These are phyloP conservation scores for Leccinum insolens DNA, from an alignment of 1,284 basidiomycete genomes.

Conservation along the genomic window DNA sequence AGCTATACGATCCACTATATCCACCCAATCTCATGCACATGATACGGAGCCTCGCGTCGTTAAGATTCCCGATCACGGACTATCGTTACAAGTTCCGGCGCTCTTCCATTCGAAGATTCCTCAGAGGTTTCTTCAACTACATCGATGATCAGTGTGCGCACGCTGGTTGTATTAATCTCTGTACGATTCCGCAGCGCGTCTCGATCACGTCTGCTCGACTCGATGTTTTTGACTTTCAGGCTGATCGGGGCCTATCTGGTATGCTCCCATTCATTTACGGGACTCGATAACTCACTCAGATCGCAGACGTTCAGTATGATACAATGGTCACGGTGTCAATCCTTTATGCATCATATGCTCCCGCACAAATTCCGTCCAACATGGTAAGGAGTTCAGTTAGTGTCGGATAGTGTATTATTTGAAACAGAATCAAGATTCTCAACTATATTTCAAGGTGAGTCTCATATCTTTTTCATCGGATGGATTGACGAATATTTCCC, in stretches of 20 bases:
- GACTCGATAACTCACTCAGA: neutral
- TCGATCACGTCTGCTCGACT: slow-evolving; percentile 60
- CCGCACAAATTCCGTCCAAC: neutral
- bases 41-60: neutral
- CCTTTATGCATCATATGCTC: neutral
- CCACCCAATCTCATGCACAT: neutral
- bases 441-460: neutral
- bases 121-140: slow-evolving; percentile 58
- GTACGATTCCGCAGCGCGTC: slow-evolving; percentile 43
- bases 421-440: neutral
- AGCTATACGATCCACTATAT: neutral
- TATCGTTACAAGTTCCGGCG: neutral
- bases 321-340: neutral
- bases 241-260: neutral
- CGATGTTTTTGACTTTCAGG: neutral
- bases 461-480: neutral
- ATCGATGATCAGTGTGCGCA: slow-evolving; percentile 53
- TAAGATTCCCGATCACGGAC: neutral
- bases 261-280: neutral
- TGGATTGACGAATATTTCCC: neutral
- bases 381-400: neutral
- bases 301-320: neutral
- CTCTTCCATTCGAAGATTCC: neutral
- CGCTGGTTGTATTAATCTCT: neutral
- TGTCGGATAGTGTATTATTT: neutral